phyloP scores from a whole-genome alignment of 441 rosid species.

The Brassica hybrid region DNA sequence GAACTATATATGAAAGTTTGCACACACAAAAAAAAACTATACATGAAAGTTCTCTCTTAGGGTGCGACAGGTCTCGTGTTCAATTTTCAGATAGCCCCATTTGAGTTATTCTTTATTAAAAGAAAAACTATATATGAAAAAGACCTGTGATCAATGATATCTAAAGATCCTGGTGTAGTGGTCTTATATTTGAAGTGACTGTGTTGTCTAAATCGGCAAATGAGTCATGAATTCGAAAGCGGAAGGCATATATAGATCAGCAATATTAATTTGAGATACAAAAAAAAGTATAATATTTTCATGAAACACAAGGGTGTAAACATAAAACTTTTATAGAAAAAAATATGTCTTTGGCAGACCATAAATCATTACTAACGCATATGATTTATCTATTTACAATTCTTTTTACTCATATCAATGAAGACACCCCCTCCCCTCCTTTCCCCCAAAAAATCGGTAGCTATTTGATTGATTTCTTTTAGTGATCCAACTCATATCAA shows the following conservation, averaged over 20 bases:
- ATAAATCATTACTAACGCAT: background rate
- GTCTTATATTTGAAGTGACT: too few species aligned
- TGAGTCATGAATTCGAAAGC: background rate
- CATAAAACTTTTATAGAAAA: background rate
- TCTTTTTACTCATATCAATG: background rate
- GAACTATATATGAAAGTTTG: background rate
- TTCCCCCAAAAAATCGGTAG: too few species aligned
- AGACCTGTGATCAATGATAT: background rate
- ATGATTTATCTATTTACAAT: background rate
- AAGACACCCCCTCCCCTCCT: background rate
- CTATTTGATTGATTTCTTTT: too few species aligned
- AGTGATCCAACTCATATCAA: too few species aligned
- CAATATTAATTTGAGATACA: background rate
- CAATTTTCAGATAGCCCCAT: too few species aligned
- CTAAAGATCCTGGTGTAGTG: too few species aligned
- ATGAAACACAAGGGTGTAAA: background rate
- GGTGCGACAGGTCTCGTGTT: too few species aligned
- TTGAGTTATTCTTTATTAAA: too few species aligned
- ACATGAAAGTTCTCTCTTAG: too few species aligned
- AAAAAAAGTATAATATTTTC: background rate
- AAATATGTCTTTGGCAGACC: background rate
- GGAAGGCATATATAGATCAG: background rate
- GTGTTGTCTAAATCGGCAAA: background rate
- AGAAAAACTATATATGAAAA: background rate
- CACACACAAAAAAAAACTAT: too few species aligned